Evolutionary conservation across 2,329 filamentous ascomycete species (phyloP).

Genomic region (Aschersonia sp.): DNA sequence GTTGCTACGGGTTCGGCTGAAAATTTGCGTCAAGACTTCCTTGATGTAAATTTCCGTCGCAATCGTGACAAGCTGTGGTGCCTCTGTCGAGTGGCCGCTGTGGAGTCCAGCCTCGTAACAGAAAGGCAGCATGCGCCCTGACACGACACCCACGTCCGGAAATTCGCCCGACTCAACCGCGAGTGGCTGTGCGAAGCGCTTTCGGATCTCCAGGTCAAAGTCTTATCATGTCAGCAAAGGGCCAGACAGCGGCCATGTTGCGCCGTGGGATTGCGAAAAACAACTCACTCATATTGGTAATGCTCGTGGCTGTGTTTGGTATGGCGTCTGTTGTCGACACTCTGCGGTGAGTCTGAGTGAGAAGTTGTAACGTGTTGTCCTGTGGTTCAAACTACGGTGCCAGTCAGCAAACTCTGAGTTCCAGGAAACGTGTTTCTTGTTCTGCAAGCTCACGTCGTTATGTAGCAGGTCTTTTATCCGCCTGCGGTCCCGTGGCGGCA

Average conservation of each 20-base stretch:
- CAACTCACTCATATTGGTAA: slow-evolving; percentile 66
- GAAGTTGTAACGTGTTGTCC: slow-evolving; percentile 36
- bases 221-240: slow-evolving; percentile 24
- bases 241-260: not conserved
- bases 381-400: slow-evolving; percentile 36
- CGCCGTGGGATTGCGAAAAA: not conserved
- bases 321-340: slow-evolving; percentile 42
- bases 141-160: slow-evolving; percentile 48
- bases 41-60: slow-evolving; percentile 56
- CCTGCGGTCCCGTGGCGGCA: slow-evolving; percentile 50
- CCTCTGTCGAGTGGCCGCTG: slow-evolving; percentile 43
- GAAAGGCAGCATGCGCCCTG: slow-evolving; percentile 51
- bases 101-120: slow-evolving; percentile 52
- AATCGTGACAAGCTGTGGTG: slow-evolving; percentile 48
- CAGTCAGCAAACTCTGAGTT: not conserved
- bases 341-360: slow-evolving; percentile 34
- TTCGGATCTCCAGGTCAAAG: slow-evolving; percentile 52
- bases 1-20: slow-evolving; percentile 50
- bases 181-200: slow-evolving; percentile 48
- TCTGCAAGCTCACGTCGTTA: slow-evolving; percentile 37
- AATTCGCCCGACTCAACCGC: slow-evolving; percentile 57
- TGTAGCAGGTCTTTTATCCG: slow-evolving; percentile 50
- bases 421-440: not conserved
- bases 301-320: slow-evolving; percentile 50
- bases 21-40: slow-evolving; percentile 47